Percentiles rank a stretch among this genome's conserved stretches.
phyloP scores from a whole-genome alignment of 331 rosid genomes.

The Acacia pycnantha region DNA sequence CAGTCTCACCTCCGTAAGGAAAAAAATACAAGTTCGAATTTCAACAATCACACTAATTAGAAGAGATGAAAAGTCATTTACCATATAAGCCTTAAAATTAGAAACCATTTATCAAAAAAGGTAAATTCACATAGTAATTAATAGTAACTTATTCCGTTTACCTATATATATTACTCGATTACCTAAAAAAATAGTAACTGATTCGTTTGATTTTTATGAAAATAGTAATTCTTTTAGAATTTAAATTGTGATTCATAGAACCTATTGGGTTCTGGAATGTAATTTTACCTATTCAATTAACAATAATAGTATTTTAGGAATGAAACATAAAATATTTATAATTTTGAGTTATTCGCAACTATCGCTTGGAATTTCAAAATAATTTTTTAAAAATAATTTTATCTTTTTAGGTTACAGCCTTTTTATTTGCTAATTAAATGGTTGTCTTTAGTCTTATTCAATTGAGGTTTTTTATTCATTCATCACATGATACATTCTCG shows the following conservation, averaged over 20 bases:
- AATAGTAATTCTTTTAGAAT: not conserved
- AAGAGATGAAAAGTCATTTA: too few species aligned
- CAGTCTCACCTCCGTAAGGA: fast-evolving
- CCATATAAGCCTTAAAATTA: fast-evolving
- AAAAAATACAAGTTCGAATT: too few species aligned
- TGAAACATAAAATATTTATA: not conserved
- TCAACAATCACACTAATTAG: too few species aligned
- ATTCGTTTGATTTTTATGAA: not conserved
- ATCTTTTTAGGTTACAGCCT: not conserved
- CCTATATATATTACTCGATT: too few species aligned
- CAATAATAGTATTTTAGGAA: not conserved
- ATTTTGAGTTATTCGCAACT: too few species aligned
- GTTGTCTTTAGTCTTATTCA: not conserved
- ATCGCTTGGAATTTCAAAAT: not conserved
- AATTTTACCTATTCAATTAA: too few species aligned
- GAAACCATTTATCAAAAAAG: too few species aligned
- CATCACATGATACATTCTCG: not conserved
- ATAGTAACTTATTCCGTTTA: not conserved
- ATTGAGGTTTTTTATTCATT: not conserved
- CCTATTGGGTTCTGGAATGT: not conserved
- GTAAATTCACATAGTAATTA: not conserved
- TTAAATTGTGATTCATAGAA: not conserved
- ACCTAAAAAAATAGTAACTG: not conserved
- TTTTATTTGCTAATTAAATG: not conserved
- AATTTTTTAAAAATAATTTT: too few species aligned